These are phyloP conservation scores for Thelephora terrestris DNA, from an alignment of 1,284 basidiomycete genomes.

Conservation along the genomic window DNA sequence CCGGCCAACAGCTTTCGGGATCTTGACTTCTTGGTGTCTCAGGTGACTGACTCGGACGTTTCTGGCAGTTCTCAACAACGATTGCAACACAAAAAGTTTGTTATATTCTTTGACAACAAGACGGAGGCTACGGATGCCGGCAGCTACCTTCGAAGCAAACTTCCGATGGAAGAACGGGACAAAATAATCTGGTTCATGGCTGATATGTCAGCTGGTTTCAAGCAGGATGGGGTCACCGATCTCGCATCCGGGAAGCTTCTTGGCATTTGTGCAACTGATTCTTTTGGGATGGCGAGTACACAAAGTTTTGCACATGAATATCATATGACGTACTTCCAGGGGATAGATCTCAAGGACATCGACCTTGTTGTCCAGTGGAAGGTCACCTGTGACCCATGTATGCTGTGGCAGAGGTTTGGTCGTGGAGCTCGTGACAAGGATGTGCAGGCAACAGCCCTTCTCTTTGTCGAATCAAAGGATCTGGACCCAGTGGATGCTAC, in stretches of 20 bases:
- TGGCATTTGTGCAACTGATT: slow-evolving; percentile 21
- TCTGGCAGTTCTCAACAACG: slow-evolving; percentile 3
- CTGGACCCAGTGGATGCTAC: slow-evolving; percentile 8
- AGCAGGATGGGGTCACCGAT: slow-evolving; percentile 10
- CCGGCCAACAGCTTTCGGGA: slow-evolving; percentile 15
- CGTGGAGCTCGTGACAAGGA: slow-evolving; percentile 9
- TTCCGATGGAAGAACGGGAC: slow-evolving; percentile 5
- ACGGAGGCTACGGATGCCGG: slow-evolving; percentile 5
- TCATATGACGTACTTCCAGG: slow-evolving; percentile 13
- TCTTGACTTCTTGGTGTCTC: slow-evolving; percentile 19
- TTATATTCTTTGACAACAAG: slow-evolving; percentile 24
- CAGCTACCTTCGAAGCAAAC: slow-evolving; percentile 5
- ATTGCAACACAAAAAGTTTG: slow-evolving; percentile 15
- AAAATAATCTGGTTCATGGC: slow-evolving; percentile 16
- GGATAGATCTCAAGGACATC: slow-evolving; percentile 25
- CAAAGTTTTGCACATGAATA: neutral
- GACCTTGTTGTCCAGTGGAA: slow-evolving; percentile 24
- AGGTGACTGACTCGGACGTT: slow-evolving; percentile 1
- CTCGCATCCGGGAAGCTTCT: slow-evolving; percentile 13
- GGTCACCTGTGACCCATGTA: slow-evolving; percentile 6
- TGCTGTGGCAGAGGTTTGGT: slow-evolving; percentile 15
- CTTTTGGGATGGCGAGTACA: slow-evolving; percentile 24
- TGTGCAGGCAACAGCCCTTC: slow-evolving; percentile 7
- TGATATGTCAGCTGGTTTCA: slow-evolving; percentile 10
- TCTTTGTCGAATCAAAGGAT: slow-evolving; percentile 10